Percentiles rank a stretch among this genome's conserved stretches.
phyloP scores from a whole-genome alignment of 2,329 filamentous ascomycete species.

The Pezicula carpinea region DNA sequence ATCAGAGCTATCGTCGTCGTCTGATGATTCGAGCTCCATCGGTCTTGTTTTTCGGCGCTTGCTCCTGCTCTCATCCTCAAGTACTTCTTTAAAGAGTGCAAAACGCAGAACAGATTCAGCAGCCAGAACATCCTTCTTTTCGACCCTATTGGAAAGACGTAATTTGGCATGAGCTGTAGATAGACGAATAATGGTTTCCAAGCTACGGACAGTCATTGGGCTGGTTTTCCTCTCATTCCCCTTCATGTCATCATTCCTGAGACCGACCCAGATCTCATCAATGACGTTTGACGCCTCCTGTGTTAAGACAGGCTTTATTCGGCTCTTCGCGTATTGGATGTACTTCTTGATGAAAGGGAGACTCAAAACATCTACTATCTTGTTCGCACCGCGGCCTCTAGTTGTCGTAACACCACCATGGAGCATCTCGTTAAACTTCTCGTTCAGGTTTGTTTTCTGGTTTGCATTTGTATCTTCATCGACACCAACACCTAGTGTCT shows the following conservation, averaged over 20 bases:
- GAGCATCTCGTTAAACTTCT: slow-evolving; percentile 95
- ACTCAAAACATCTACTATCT: slow-evolving; percentile 82
- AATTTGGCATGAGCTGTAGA: slow-evolving; percentile 95
- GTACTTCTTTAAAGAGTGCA: slow-evolving; percentile 93
- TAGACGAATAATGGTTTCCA: slow-evolving; percentile 97
- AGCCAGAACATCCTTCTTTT: slow-evolving; percentile 81
- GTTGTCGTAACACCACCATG: slow-evolving; percentile 84
- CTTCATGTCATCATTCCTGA: slow-evolving; percentile 94
- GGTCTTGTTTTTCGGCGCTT: slow-evolving; percentile 70
- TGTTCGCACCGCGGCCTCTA: slow-evolving; percentile 66
- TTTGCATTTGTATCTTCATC: slow-evolving; percentile 71
- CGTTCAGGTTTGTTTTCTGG: slow-evolving; percentile 80
- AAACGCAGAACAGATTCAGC: slow-evolving; percentile 90
- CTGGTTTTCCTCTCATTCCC: slow-evolving; percentile 90
- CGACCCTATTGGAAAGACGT: slow-evolving; percentile 79
- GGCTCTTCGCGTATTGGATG: slow-evolving; percentile 93
- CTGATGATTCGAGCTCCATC: slow-evolving; percentile 51
- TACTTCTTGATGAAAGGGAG: slow-evolving; percentile 99
- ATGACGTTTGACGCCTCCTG: slow-evolving; percentile 91
- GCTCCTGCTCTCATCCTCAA: slow-evolving; percentile 74
- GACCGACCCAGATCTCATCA: slow-evolving; percentile 81
- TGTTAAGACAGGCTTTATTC: slow-evolving; percentile 85
- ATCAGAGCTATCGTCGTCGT: slow-evolving; percentile 58
- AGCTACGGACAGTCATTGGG: slow-evolving; percentile 92
- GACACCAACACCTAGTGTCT: slow-evolving; percentile 82